Base-by-base conservation (phyloP, 2,329 filamentous ascomycete genomes). In the Epichloe glyceriae region DNA sequence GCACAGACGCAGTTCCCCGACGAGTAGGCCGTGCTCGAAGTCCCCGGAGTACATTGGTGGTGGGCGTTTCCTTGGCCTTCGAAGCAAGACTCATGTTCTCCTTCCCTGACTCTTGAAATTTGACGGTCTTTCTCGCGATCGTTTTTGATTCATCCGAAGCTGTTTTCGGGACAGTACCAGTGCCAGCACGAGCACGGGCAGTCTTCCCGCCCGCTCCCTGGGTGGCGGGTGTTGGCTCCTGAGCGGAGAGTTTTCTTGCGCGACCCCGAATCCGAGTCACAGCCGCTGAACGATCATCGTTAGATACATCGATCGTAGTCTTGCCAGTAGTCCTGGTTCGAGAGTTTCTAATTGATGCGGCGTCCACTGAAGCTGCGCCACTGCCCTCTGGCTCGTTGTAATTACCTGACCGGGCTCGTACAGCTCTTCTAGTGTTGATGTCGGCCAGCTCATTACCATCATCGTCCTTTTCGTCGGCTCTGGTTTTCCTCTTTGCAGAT, bases 81-180 rank as follows among this genome's bases (percentile, higher is more conserved):
- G 62, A 50, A 3, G 63, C 57, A 14, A 76, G 77, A 19, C 70
- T 62, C 38, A 79, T 64, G 55, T 83, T 83, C 61, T 84, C 80
- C 65, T 84, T 83, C 61, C 82, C 79, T 3, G 77, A 76, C 57
- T 79, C 78, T 60, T 82, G 73, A 61, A 83, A 83, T 52, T 76
- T 80, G 58, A 83, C 80, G 3, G 70, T 73, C 68, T 82, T 84
- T 68, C 78, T 82, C 35, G 70, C 63, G 5, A 70, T 67, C 17
- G 75, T 63, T 63, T 71, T 76, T 55, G 56, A 61, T 2, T 60
- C 54, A 35, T 67, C 63, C 15, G 61, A 55, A 4, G 62, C 62
- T 5, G 64, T 57, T 33, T 67, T 69, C 42, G 62, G 60, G n/a
- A 58, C 54, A 15, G 60, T 53, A 39, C 20, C 6, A 17, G 22